These are phyloP conservation scores for Colletotrichum sidae DNA, from an alignment of 2,329 filamentous ascomycete species.

Conservation along the genomic window DNA sequence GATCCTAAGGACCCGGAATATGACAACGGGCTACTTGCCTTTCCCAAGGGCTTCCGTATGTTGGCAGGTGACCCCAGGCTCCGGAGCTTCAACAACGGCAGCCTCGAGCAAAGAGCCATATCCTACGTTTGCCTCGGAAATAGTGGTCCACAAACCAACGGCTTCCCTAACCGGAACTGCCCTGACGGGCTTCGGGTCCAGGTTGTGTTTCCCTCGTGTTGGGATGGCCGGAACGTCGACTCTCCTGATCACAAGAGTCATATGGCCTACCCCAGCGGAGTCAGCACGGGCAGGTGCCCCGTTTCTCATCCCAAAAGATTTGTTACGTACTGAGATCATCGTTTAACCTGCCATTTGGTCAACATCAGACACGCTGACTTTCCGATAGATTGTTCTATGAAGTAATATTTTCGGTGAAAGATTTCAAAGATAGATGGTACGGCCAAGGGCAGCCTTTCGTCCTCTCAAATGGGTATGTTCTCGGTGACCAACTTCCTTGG, in stretches of 20 bases:
- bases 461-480: slow-evolving; percentile 67
- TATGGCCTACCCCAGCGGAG: slow-evolving; percentile 61
- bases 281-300: slow-evolving; percentile 63
- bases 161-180: slow-evolving; percentile 67
- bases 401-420: slow-evolving; percentile 69
- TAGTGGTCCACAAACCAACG: slow-evolving; percentile 57
- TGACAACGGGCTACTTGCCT: slow-evolving; percentile 65
- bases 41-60: slow-evolving; percentile 74
- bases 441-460: slow-evolving; percentile 71
- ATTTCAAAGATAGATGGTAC: slow-evolving; percentile 64
- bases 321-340: slow-evolving; percentile 51
- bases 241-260: slow-evolving; percentile 66
- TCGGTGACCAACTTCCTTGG: background rate
- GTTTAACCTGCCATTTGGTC: background rate
- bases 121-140: slow-evolving; percentile 66
- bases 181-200: slow-evolving; percentile 62
- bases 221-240: slow-evolving; percentile 70
- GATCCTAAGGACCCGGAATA: slow-evolving; percentile 51
- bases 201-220: slow-evolving; percentile 71
- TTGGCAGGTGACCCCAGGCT: slow-evolving; percentile 66
- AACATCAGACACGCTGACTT: background rate
- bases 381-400: slow-evolving; percentile 60
- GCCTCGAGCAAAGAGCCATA: slow-evolving; percentile 62
- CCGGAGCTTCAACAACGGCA: slow-evolving; percentile 56
- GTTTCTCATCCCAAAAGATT: slow-evolving; percentile 63